phyloP scores from a whole-genome alignment of 768 basidiomycete genomes.

The Collybiopsis confluens region DNA sequence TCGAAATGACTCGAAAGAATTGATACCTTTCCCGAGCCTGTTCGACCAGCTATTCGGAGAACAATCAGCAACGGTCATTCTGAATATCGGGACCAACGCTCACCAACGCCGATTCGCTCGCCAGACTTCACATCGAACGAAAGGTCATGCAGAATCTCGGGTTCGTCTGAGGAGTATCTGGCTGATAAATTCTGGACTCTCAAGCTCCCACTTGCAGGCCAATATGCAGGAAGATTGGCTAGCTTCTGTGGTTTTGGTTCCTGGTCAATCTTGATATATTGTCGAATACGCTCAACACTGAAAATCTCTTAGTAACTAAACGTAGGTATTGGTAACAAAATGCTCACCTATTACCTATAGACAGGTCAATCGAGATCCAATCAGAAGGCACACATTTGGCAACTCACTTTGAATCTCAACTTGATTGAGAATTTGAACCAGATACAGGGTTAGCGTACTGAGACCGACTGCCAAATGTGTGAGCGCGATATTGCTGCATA shows the following conservation, averaged over 20 bases:
- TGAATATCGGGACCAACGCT: constrained; percentile 13
- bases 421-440: constrained; percentile 24
- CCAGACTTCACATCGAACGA: constrained; percentile 49
- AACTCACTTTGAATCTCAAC: constrained; percentile 26
- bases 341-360: constrained; percentile 17
- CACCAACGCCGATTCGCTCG: constrained; percentile 53
- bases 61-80: neutral
- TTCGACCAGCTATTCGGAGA: constrained; percentile 46
- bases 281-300: constrained; percentile 55
- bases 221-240: constrained; percentile 53
- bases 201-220: constrained; percentile 58
- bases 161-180: constrained; percentile 46
- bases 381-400: too few species aligned
- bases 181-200: constrained; percentile 49
- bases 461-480: constrained; percentile 33
- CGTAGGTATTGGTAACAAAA: neutral
- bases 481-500: constrained; percentile 23
- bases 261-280: constrained; percentile 41
- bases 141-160: constrained; percentile 51
- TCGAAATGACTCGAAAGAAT: neutral
- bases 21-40: constrained; percentile 48
- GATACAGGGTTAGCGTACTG: constrained; percentile 40
- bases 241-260: constrained; percentile 32
- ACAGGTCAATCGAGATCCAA: too few species aligned
- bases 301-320: constrained; percentile 13